Base-by-base conservation (phyloP, 495 filamentous ascomycete genomes). In the Gamarada debralockiae region DNA sequence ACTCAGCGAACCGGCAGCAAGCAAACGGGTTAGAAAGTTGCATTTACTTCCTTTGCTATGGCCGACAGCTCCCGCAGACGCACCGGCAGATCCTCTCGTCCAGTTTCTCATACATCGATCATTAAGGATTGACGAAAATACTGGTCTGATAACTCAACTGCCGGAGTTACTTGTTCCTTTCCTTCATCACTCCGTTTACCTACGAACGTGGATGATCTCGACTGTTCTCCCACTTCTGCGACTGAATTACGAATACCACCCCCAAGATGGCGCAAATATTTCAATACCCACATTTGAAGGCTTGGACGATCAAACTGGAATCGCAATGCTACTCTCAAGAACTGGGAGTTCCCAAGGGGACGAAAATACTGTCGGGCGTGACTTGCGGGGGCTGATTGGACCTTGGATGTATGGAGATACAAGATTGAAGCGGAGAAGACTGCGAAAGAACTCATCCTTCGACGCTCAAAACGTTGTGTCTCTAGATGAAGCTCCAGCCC, bases 221-320 rank as follows among this genome's bases (percentile, higher is more conserved):
- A 83, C 76, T 17, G 72, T 95, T 17, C 71, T 97, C 20, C 91
- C 91, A 0, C 73, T 95, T 1, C 69, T 92, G 14, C 79, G 91
- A 47, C 73, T 90, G n/a, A 87, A 87, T 60, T 87, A 87, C 64
- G 89, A 93, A 71, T 93, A 90, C 61, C 87, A 95, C 55, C 80
- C 86, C 0, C 66, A 78, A 24, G 74, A 77, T 10, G 76, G 75
- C 13, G 68, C 73, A 12, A 59, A 70, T 7, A 70, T 81, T 29
- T 81, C 83, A 2, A 69, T 95, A 17, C 68, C 72, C 15, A 67
- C 62, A 0, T 85, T 89, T 55, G 81, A 89, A 48, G 71, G 70
- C 0, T 61, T 93, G 38, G 80, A 83, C 42, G 82, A 78, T 39
- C 67, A 71, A 47, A 74, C 79, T 24, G 88, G 82, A 1, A 74